A percentile compares a stretch with the other conserved stretches of the same genome.
Conservation (phyloP, 1,284 basidiomycete genomes). For the Cryptococcus sp. region DNA sequence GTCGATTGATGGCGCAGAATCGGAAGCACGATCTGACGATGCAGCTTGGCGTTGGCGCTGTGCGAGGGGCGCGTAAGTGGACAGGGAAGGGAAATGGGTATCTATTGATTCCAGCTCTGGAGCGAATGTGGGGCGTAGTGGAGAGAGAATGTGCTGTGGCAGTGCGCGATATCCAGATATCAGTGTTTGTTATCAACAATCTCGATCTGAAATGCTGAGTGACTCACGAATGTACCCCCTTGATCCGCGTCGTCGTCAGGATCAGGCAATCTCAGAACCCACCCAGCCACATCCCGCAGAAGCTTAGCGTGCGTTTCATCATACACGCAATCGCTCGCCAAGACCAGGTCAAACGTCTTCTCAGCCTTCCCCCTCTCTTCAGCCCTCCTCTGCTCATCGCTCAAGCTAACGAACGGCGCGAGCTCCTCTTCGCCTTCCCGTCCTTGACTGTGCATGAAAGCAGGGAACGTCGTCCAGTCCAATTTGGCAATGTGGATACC, state of each 20-base stretch:
- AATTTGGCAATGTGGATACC: slow-evolving; percentile 59
- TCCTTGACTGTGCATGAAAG: slow-evolving; percentile 23
- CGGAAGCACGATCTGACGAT: slow-evolving; percentile 1
- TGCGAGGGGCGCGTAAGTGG: slow-evolving; percentile 31
- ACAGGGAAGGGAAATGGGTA: slow-evolving; percentile 40
- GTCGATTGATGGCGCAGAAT: slow-evolving; percentile 7
- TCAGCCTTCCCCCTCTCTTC: slow-evolving; percentile 9
- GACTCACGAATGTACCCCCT: slow-evolving; percentile 50
- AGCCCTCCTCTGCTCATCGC: neutral
- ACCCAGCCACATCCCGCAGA: slow-evolving; percentile 45
- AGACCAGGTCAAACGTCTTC: slow-evolving; percentile 49
- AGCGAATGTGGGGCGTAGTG: slow-evolving; percentile 51
- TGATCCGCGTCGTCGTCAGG: slow-evolving; percentile 19
- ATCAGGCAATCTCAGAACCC: slow-evolving; percentile 45
- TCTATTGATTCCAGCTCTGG: slow-evolving; percentile 52
- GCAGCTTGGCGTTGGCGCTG: slow-evolving; percentile 29
- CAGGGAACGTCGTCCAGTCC: slow-evolving; percentile 69
- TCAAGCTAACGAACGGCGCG: neutral
- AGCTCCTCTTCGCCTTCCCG: slow-evolving; percentile 11
- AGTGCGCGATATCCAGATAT: no score
- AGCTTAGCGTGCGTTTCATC: slow-evolving; percentile 51
- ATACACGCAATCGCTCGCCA: slow-evolving; percentile 53
- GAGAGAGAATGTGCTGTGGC: slow-evolving; percentile 49
- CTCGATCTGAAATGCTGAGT: neutral
- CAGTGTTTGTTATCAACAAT: no score